A percentile compares a stretch with the other conserved stretches of the same genome.
Conservation (phyloP, 2,329 filamentous ascomycete genomes). For the Diaporthe helianthi region DNA sequence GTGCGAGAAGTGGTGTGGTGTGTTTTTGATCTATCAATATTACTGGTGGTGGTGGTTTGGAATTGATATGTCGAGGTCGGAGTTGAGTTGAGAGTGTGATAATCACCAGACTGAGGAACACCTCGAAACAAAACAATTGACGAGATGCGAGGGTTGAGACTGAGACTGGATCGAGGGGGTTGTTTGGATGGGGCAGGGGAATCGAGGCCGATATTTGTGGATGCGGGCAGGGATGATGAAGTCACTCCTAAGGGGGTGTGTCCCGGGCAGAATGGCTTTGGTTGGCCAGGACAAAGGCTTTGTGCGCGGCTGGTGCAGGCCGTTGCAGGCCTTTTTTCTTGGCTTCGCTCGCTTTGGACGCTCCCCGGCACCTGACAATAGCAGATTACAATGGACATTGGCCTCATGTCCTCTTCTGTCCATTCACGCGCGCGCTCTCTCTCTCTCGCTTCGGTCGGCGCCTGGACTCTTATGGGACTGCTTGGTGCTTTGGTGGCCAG, state of each 20-base stretch:
- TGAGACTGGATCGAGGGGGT: background rate
- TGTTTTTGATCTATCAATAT: background rate
- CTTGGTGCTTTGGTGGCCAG: slow-evolving; percentile 1
- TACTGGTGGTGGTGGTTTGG: background rate
- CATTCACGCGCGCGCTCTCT: slow-evolving; percentile 2
- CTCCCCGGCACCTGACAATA: background rate
- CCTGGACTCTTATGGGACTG: slow-evolving; percentile 13
- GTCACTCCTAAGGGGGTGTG: slow-evolving; percentile 10
- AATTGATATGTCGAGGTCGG: background rate
- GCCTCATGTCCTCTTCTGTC: background rate
- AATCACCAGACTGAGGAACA: background rate
- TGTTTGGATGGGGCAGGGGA: background rate
- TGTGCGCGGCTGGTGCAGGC: background rate
- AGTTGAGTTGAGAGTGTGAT: background rate
- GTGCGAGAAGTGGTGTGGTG: background rate
- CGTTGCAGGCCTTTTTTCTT: slow-evolving; percentile 4
- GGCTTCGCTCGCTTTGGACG: background rate
- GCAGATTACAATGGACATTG: slow-evolving; percentile 14
- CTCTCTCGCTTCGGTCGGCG: slow-evolving; percentile 15
- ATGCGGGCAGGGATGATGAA: slow-evolving; percentile 1
- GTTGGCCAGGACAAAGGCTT: slow-evolving; percentile 17
- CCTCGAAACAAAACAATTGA: slow-evolving; percentile 3
- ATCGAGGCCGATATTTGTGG: slow-evolving; percentile 16
- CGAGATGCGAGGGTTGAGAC: background rate
- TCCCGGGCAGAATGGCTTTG: slow-evolving; percentile 3